Evolutionary conservation across 2,329 filamentous ascomycete species (phyloP).

Genomic region (Furcasterigmium furcatum): DNA sequence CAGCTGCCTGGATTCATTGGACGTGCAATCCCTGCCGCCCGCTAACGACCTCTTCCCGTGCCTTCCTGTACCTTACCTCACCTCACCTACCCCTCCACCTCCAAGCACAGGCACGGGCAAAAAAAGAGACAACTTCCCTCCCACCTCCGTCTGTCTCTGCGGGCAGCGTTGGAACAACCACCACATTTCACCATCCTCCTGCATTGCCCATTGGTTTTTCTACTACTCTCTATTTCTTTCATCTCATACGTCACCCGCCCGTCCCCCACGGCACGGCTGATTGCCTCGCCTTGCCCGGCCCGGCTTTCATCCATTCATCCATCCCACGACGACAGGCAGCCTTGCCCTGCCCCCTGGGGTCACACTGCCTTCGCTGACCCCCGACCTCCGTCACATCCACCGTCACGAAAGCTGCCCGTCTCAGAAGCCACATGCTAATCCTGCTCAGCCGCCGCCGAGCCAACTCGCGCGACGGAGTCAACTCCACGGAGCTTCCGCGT

Average conservation of each 20-base stretch:
- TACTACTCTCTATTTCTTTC: too few species aligned
- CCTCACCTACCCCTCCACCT: conserved; percentile 4
- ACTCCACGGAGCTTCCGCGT: conserved; percentile 43
- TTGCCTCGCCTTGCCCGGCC: too few species aligned
- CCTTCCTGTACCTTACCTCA: background rate
- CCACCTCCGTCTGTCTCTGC: too few species aligned
- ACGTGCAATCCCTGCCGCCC: background rate
- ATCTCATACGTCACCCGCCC: background rate
- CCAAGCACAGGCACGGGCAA: too few species aligned
- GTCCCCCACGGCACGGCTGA: too few species aligned
- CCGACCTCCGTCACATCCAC: background rate
- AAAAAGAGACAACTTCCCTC: conserved; percentile 6
- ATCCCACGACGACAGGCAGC: too few species aligned
- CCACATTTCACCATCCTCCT: conserved; percentile 1
- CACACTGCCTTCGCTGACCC: too few species aligned
- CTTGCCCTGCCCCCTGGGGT: too few species aligned
- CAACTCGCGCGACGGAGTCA: conserved; percentile 51
- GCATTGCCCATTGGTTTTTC: too few species aligned
- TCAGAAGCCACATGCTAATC: conserved; percentile 54
- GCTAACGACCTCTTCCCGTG: background rate
- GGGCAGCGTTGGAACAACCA: too few species aligned
- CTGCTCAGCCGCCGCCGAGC: conserved; percentile 48
- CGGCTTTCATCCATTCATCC: too few species aligned
- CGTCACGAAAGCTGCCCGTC: background rate
- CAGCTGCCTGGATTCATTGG: background rate